Conservation (phyloP, 352 stramenopile genomes). For the Phytophthora macrochlamydospora region DNA sequence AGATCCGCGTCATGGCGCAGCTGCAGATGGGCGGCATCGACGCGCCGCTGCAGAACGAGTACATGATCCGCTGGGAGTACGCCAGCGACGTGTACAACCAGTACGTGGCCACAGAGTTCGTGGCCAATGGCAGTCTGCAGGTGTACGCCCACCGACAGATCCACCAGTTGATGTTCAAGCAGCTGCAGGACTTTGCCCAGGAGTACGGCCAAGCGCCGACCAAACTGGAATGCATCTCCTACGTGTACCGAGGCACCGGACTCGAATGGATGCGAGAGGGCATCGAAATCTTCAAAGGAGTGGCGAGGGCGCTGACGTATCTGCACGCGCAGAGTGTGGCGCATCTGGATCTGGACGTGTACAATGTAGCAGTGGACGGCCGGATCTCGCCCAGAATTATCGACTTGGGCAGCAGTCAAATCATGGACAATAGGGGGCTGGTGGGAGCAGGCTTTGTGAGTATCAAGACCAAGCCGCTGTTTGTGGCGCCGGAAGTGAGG, state of each 20-base stretch:
- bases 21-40: conserved; percentile 81
- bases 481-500: conserved; percentile 77
- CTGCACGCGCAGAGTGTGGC: conserved; percentile 78
- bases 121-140: conserved; percentile 80
- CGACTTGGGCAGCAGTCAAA: conserved; percentile 77
- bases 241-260: conserved; percentile 72
- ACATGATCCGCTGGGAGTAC: conserved; percentile 85
- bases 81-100: conserved; percentile 71
- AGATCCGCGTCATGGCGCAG: conserved; percentile 81
- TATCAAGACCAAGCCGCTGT: conserved; percentile 88
- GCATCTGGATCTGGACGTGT: conserved; percentile 86
- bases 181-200: conserved; percentile 73
- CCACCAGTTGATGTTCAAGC: conserved; percentile 65
- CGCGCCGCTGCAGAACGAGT: conserved; percentile 62
- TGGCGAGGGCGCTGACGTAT: conserved; percentile 78
- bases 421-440: conserved; percentile 70
- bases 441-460: conserved; percentile 63
- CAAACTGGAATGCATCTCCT: conserved; percentile 82
- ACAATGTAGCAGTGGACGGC: conserved; percentile 83
- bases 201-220: conserved; percentile 61
- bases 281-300: conserved; percentile 67
- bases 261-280: conserved; percentile 84
- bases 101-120: conserved; percentile 85
- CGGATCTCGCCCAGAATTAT: conserved; percentile 66
- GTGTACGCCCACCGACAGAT: conserved; percentile 76